Conservation (phyloP, 805 yeast species). For the Starmerella roubikii region DNA sequence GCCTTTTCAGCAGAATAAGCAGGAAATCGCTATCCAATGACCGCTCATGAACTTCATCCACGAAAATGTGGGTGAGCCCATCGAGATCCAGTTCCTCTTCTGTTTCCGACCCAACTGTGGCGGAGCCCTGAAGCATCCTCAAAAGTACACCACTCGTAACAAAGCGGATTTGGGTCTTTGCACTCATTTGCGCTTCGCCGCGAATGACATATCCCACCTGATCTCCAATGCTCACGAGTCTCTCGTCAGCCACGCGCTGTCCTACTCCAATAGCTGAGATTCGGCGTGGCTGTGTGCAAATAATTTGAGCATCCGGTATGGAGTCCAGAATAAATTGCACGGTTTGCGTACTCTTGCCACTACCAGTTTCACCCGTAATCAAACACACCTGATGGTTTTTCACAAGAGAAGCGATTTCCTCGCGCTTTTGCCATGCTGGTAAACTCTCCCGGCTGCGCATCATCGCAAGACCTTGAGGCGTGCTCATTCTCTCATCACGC, state of each 20-base stretch:
- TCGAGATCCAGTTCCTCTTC: background rate
- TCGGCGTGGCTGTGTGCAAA: constrained; percentile 93
- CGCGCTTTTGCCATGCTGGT: constrained; percentile 74
- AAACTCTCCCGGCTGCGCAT: constrained; percentile 37
- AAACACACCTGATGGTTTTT: constrained; percentile 50
- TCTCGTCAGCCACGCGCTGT: constrained; percentile 78
- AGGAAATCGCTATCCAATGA: constrained; percentile 82
- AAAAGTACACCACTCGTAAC: constrained; percentile 87
- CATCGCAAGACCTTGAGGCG: constrained; percentile 30
- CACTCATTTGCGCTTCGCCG: constrained; percentile 58
- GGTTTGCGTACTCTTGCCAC: constrained; percentile 91
- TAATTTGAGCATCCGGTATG: constrained; percentile 36
- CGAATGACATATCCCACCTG: constrained; percentile 84
- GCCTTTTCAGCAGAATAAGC: constrained; percentile 56
- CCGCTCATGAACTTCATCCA: constrained; percentile 96
- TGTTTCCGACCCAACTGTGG: constrained; percentile 19
- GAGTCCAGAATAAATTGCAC: constrained; percentile 80
- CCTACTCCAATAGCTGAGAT: constrained; percentile 91
- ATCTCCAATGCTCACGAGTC: constrained; percentile 47
- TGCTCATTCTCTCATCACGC: constrained; percentile 26
- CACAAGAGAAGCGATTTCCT: constrained; percentile 43
- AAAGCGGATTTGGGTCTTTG: constrained; percentile 60
- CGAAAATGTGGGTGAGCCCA: constrained; percentile 50
- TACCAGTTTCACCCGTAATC: constrained; percentile 94
- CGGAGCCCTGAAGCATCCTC: constrained; percentile 56